Base-by-base conservation (phyloP, 2,329 filamentous ascomycete species). In the Colletotrichum orbiculare region DNA sequence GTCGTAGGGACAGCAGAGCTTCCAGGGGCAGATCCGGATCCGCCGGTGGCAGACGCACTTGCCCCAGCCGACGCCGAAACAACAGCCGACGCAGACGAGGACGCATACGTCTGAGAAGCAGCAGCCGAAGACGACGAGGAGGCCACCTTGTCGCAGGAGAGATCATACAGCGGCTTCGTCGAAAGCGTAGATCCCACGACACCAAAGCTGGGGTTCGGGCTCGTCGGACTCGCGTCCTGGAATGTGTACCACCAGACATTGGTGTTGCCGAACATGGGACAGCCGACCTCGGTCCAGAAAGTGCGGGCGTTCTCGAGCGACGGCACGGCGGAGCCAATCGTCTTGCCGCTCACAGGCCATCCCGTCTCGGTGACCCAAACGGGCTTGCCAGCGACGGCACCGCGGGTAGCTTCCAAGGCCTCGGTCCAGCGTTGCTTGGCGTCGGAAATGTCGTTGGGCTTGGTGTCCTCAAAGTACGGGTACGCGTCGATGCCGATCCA, bases 291-390 rank as follows among this genome's bases (percentile, higher is more conserved):
- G 71, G 92, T 83, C 91, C 92, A 97, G 85, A 88, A 97, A n/a
- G 78, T 85, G 81, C 92, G 84, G 47, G 94, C 92, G 74, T 95
- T 94, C 57, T 84, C 80, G 38, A 80, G 68, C 41, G 82, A 89
- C 6, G 94, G 83, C 9, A 90, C 83, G 45, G 87, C 92, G 53
- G 86, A 74, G 70, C 88, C 89, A 67, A 85, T 79, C 1, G 80
- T 83, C 69, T 85, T 79, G 60, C 93, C 94, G 71, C 83, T 88
- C 57, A 94, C 88, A 53, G 94, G 93, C 88, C 92, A 96, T 69
- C 94, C 94, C 13, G 93, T 96, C 84, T 97, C 93, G 35, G 93
- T 96, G 68, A 96, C 85, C 92, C 92, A 96, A 71, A 96, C 86
- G 15, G 86, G 82, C 84, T 94, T 95, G 73, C 86, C 87, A 41